Conservation (phyloP, 768 basidiomycete species). For the Pisolithus orientalis region DNA sequence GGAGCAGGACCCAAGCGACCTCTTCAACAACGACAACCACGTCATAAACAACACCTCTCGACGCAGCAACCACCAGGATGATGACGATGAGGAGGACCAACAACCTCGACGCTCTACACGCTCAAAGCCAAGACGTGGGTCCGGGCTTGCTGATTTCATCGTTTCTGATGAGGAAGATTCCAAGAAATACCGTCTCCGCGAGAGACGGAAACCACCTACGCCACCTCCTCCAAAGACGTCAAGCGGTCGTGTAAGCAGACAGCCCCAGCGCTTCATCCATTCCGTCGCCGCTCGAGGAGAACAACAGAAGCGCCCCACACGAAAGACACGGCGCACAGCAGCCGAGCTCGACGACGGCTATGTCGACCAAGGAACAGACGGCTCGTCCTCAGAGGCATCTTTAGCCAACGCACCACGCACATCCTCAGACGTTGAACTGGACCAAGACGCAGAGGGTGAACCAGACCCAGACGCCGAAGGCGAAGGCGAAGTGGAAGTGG, state of each 20-base stretch:
- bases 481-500: slow-evolving; percentile 35
- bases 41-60: slow-evolving; percentile 16
- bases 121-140: slow-evolving; percentile 7
- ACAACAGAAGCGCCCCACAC: slow-evolving; percentile 19
- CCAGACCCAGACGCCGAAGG: slow-evolving; percentile 33
- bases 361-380: slow-evolving; percentile 41
- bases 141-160: slow-evolving; percentile 30
- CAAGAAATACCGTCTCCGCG: slow-evolving; percentile 30
- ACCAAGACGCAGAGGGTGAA: slow-evolving; percentile 34
- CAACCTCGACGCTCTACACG: slow-evolving; percentile 15
- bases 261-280: slow-evolving; percentile 9
- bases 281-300: background rate
- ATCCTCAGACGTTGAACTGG: slow-evolving; percentile 31
- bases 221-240: slow-evolving; percentile 11
- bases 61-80: slow-evolving; percentile 12
- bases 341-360: slow-evolving; percentile 48
- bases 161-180: slow-evolving; percentile 41
- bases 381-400: slow-evolving; percentile 46
- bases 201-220: slow-evolving; percentile 29
- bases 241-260: slow-evolving; percentile 21
- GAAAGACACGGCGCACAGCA: slow-evolving; percentile 11
- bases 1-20: slow-evolving; percentile 16
- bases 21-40: slow-evolving; percentile 4
- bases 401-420: slow-evolving; percentile 47
- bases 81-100: slow-evolving; percentile 27